Evolutionary conservation across 1,139 yeast genomes (phyloP), one percentile per base, ranked within the genome.

Genomic region (Candida sanyaensis): DNA sequence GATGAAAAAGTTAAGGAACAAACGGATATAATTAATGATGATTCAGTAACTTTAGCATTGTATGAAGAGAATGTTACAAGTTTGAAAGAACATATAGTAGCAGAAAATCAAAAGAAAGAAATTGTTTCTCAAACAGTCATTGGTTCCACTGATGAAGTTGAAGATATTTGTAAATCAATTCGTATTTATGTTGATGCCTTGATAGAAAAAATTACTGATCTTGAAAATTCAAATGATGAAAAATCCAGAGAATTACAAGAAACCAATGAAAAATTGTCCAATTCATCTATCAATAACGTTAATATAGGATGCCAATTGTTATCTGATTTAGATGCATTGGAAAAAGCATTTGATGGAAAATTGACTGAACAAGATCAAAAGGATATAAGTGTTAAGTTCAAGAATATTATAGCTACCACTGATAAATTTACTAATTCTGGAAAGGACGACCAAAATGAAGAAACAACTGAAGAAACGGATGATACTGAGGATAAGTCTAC

Each of bases 1-100:
- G 46, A 43, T 33, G 28, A 45, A 32, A 33, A 31, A 38, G 41
- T 41, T 17, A 42, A 32, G 24, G 41, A 27, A 24, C 44, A 44
- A 10, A 28, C 27, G 10, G 30, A 33, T 21, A 10, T n/a, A 6
- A 12, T n/a, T 10, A 27, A 29, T 13, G 30, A 30, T 4, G 26
- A 29, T 21, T 8, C 24, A 26, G 13, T 6, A 12, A 6, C n/a
- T 3, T 31, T 36, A 28, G 5, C 38, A 9, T 36, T 11, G 11
- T 23, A 36, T 12, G 38, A 36, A 36, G 38, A 36, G 11, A 36
- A 28, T 7, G 28, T 36, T 5, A 21, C 6, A 27, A n/a, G 38
- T 36, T 36, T 36, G 38, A 26, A 39, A 2, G 27, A 39, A 21
- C 13, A 28, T 21, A 29, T 31, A 17, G 2, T n/a, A 5, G 6